Evolutionary conservation across 2,329 filamentous ascomycete species (phyloP).

Genomic region (Curvularia eragrostidis): DNA sequence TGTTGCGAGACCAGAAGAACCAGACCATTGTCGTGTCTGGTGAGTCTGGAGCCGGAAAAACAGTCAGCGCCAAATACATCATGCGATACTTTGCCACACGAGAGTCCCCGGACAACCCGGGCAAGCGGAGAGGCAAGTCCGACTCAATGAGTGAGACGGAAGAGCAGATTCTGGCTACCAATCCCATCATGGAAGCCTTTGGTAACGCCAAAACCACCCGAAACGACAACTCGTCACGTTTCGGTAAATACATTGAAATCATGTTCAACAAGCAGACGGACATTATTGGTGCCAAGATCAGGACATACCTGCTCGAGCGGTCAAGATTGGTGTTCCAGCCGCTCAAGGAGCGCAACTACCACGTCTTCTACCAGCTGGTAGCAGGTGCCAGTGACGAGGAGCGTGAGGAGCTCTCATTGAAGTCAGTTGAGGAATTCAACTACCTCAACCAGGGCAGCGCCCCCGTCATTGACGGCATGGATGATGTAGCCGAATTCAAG

Average conservation of each 20-base stretch:
- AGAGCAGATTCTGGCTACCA: constrained; percentile 96
- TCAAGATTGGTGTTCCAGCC: constrained; percentile 97
- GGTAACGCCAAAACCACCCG: constrained; percentile 99
- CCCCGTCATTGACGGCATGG: constrained; percentile 89
- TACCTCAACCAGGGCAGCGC: constrained; percentile 96
- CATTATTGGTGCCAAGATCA: constrained; percentile 97
- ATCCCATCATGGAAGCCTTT: constrained; percentile 99
- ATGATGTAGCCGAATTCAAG: constrained; percentile 92
- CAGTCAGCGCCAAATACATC: constrained; percentile 99
- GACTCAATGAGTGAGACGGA: constrained; percentile 96
- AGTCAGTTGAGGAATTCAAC: constrained; percentile 88
- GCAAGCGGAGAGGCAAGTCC: constrained; percentile 75
- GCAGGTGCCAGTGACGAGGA: constrained; percentile 88
- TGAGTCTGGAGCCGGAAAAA: constrained; percentile 98
- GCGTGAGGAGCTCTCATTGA: constrained; percentile 77
- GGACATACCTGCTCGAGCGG: constrained; percentile 92
- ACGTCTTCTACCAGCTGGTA: constrained; percentile 97
- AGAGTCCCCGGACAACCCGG: constrained; percentile 88
- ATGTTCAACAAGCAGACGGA: constrained; percentile 96
- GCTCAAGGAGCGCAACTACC: constrained; percentile 96
- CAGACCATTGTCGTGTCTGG: constrained; percentile 99
- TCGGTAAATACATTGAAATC: constrained; percentile 99
- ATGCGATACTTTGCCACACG: constrained; percentile 99
- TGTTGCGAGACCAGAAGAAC: constrained; percentile 94
- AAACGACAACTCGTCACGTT: constrained; percentile 98